Conservation (phyloP, 2,329 filamentous ascomycete species). For the Colletotrichum destructivum region DNA sequence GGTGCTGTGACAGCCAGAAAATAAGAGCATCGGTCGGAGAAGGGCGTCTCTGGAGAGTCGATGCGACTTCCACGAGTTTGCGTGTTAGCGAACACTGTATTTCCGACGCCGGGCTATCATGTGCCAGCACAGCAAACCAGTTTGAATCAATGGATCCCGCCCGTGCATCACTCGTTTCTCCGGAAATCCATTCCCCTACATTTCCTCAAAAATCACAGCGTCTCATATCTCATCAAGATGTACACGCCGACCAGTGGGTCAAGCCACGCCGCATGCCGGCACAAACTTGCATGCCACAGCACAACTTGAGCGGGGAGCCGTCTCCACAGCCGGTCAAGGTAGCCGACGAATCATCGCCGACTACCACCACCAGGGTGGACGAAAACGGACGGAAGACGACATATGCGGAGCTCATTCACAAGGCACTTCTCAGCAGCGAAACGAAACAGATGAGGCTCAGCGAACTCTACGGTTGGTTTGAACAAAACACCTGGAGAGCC, state of each 20-base stretch:
- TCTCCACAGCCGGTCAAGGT: neutral
- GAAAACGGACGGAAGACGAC: neutral
- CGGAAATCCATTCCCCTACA: neutral
- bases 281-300: neutral
- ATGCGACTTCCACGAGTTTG: neutral
- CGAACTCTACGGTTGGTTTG: slow-evolving; percentile 14
- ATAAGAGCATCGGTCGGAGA: slow-evolving; percentile 5
- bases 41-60: neutral
- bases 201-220: neutral
- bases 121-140: neutral
- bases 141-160: slow-evolving; percentile 3
- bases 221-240: neutral
- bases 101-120: neutral
- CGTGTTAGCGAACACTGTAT: neutral
- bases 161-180: neutral
- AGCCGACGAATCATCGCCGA: neutral
- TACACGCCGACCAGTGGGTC: neutral
- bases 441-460: neutral
- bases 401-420: slow-evolving; percentile 4
- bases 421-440: neutral
- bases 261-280: neutral
- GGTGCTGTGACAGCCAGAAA: neutral
- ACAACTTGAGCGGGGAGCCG: neutral
- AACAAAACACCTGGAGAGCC: slow-evolving; percentile 5
- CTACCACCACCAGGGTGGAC: neutral